Percentiles rank a stretch among this genome's conserved stretches.
Conservation (phyloP, 164 flowering plant species). For the Sextonia rubra region DNA sequence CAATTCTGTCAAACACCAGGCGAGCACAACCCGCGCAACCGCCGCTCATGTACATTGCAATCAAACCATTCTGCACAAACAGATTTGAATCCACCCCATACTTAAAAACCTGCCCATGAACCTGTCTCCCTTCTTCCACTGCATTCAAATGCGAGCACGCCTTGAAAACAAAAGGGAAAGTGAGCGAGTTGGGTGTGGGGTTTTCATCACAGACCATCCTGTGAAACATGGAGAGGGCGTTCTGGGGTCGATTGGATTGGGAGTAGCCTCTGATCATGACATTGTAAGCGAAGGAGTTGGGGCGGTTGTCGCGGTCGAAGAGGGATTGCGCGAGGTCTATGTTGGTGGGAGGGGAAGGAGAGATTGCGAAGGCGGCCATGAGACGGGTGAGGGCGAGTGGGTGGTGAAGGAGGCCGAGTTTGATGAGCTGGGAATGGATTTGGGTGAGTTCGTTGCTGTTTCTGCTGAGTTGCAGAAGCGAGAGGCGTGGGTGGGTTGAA, state of each 20-base stretch:
- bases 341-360: constrained; percentile 9
- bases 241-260: constrained; percentile 22
- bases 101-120: constrained; percentile 32
- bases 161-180: constrained; percentile 35
- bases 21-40: constrained; percentile 18
- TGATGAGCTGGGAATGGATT: constrained; percentile 28
- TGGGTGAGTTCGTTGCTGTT: constrained; percentile 22
- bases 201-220: constrained; percentile 23
- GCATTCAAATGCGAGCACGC: constrained; percentile 24
- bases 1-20: constrained; percentile 38
- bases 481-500: not conserved
- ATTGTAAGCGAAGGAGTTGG: constrained; percentile 29
- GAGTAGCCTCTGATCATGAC: constrained; percentile 40
- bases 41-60: constrained; percentile 23
- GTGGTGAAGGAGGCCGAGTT: constrained; percentile 25
- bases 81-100: constrained; percentile 23
- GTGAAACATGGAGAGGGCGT: constrained; percentile 19
- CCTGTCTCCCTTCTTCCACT: constrained; percentile 25
- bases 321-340: constrained; percentile 31
- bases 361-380: constrained; percentile 12
- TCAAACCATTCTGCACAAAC: constrained; percentile 29
- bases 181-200: constrained; percentile 24
- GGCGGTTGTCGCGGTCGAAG: constrained; percentile 18
- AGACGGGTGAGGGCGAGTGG: constrained; percentile 26
- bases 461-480: constrained; percentile 3